phyloP scores from a whole-genome alignment of 108 stramenopile genomes.

The Discostella stelligeroides region DNA sequence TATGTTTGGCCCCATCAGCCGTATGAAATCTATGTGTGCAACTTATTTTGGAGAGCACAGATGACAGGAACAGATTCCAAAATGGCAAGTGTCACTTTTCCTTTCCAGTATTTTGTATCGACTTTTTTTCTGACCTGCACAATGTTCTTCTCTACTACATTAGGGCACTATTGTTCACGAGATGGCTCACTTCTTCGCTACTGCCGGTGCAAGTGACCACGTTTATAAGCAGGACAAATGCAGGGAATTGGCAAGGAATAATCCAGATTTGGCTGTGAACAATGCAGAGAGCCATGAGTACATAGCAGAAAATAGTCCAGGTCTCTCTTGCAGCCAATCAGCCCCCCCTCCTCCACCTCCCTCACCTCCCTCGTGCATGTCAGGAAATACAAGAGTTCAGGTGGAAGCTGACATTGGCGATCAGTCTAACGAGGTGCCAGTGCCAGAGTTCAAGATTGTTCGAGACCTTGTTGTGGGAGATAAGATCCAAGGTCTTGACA shows the following conservation, averaged over 20 bases:
- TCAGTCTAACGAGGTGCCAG: too few species aligned
- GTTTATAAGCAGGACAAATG: not conserved
- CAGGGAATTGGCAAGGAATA: not conserved
- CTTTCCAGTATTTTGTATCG: not conserved
- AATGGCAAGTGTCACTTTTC: not conserved
- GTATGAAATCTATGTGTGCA: not conserved
- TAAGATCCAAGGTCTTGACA: too few species aligned
- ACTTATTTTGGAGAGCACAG: not conserved
- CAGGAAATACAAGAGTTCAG: too few species aligned
- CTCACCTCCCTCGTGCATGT: too few species aligned
- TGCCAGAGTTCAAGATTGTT: too few species aligned
- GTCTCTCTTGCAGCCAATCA: constrained; percentile 3
- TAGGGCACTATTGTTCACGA: not conserved
- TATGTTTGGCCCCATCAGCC: not conserved
- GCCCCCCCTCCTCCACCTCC: too few species aligned
- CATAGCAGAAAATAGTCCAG: not conserved
- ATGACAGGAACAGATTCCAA: not conserved
- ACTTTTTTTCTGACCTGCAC: not conserved
- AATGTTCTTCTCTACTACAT: not conserved
- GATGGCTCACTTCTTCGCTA: not conserved
- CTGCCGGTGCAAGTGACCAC: not conserved
- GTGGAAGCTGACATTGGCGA: too few species aligned
- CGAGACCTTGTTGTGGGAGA: too few species aligned
- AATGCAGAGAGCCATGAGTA: not conserved
- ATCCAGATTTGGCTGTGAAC: not conserved